Evolutionary conservation across 805 yeast genomes (phyloP).

Genomic region (Maudiozyma serrabonitensis): DNA sequence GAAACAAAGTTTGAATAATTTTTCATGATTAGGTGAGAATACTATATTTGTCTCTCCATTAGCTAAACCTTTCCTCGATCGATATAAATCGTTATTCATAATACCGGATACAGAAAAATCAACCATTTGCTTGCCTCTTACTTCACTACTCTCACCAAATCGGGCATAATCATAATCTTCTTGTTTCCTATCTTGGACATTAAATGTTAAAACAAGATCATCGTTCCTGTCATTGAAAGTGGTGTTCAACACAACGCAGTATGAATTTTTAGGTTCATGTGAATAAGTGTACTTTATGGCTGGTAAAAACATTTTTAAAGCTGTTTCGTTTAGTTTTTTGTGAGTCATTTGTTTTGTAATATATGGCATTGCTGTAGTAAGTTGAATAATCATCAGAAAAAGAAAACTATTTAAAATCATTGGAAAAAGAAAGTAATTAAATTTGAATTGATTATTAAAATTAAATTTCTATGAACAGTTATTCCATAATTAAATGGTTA

Average conservation of each 20-base stretch:
- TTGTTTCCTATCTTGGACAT: conserved; percentile 11
- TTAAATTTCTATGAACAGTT: too few species aligned
- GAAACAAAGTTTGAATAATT: conserved; percentile 22
- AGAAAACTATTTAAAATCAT: too few species aligned
- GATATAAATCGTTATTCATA: conserved; percentile 10
- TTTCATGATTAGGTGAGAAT: conserved; percentile 4
- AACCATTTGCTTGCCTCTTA: conserved; percentile 17
- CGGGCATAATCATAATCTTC: conserved; percentile 10
- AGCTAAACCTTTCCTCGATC: conserved; percentile 11
- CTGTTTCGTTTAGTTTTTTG: background rate
- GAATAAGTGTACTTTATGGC: background rate
- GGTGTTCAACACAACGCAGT: background rate
- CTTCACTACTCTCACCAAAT: conserved; percentile 21
- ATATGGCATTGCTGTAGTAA: too few species aligned
- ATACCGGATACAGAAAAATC: conserved; percentile 10
- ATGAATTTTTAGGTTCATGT: background rate
- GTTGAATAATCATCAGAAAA: too few species aligned
- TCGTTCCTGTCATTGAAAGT: background rate
- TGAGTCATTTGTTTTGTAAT: too few species aligned
- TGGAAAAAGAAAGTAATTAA: too few species aligned
- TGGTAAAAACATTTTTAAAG: background rate
- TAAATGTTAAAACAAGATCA: conserved; percentile 9
- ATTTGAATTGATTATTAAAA: too few species aligned
- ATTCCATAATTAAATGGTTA: too few species aligned
- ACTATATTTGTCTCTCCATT: conserved; percentile 12